Evolutionary conservation across 345 rosid species (phyloP), one percentile per base, ranked within the genome.

Genomic region (Dovyalis caffra): DNA sequence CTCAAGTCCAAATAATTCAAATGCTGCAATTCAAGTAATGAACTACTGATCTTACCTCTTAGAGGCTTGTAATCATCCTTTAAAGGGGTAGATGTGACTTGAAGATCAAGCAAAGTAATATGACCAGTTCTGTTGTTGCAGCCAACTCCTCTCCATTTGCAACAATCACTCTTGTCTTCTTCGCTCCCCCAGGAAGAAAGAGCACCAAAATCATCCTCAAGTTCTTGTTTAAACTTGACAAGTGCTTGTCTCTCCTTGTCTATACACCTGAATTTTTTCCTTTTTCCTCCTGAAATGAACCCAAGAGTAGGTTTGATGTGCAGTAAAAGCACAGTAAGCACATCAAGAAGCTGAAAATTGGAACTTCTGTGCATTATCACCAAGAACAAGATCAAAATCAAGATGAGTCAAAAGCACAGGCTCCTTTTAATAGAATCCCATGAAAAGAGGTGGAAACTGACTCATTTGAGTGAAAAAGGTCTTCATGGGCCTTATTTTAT

Each of bases 1-100:
- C 89, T 81, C 66, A 89, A 32, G 73, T 87, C 89, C 35, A 88
- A 69, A 12, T 82, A 82, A 23, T 51, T 70, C 78, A 88, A 72
- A 66, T 82, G 74, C 61, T 74, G 73, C 75, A 89, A 80, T 26
- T 70, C 51, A 7, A 83, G 66, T 61, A 87, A 45, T 40, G 90
- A 88, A 56, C 74, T 51, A 43, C 72, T 77, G 6, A 89, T 56
- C 76, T 83, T 81, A 68, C 92, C 90, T 58, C 68, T 56, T 70
- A 87, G 75, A 60, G 45, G 56, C n/a, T n/a, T 28, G 2, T 74
- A 2, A 18, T 3, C 1, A 0, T 32, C 40, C 11, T 34, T 2
- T 34, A n/a, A 16, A 33, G 34, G 61, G 37, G 38, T 29, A 11
- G n/a, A n/a, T n/a, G n/a, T n/a, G n/a, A n/a, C n/a, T n/a, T 8